Percentiles rank a stretch among this genome's conserved stretches.
Conservation (phyloP, 1,139 yeast genomes). For the Sugiyamaella xylanicola region DNA sequence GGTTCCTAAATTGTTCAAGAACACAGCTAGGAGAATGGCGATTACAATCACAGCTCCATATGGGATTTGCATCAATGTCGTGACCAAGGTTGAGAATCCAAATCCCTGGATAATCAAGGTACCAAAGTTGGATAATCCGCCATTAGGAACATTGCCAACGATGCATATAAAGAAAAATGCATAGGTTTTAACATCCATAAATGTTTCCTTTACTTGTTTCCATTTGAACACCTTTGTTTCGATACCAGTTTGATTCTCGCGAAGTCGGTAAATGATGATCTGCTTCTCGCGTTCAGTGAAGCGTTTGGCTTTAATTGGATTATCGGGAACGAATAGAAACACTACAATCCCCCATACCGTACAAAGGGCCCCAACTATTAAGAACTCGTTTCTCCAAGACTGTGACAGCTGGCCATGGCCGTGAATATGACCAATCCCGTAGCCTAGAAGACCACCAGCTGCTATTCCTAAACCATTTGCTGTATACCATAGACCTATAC, state of each 20-base stretch:
- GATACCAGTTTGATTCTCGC: slow-evolving; percentile 51
- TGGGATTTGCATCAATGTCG: slow-evolving; percentile 36
- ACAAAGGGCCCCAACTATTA: slow-evolving; percentile 38
- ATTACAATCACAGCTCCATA: slow-evolving; percentile 34
- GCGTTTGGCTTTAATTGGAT: slow-evolving; percentile 57
- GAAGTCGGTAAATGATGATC: slow-evolving; percentile 56
- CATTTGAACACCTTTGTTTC: slow-evolving; percentile 55
- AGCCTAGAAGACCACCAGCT: slow-evolving; percentile 37
- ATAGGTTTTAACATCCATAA: slow-evolving; percentile 49
- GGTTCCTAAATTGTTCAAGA: slow-evolving; percentile 25
- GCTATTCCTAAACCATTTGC: slow-evolving; percentile 44
- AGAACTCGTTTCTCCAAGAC: slow-evolving; percentile 48
- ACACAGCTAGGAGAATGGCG: slow-evolving; percentile 29
- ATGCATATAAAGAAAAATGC: slow-evolving; percentile 47
- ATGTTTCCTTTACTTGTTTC: slow-evolving; percentile 52
- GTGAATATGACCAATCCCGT: slow-evolving; percentile 50
- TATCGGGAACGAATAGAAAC: slow-evolving; percentile 52
- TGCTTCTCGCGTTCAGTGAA: slow-evolving; percentile 54
- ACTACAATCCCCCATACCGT: slow-evolving; percentile 52
- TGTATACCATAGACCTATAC: slow-evolving; percentile 40
- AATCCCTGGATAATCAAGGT: slow-evolving; percentile 36
- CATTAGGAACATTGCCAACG: slow-evolving; percentile 51
- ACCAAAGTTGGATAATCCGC: slow-evolving; percentile 47
- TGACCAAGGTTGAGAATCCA: slow-evolving; percentile 34
- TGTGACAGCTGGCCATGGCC: slow-evolving; percentile 42